A percentile compares a stretch with the other conserved stretches of the same genome.
These are phyloP conservation scores for Lepidium aucheri DNA, from an alignment of 345 rosid genomes.

Conservation along the genomic window DNA sequence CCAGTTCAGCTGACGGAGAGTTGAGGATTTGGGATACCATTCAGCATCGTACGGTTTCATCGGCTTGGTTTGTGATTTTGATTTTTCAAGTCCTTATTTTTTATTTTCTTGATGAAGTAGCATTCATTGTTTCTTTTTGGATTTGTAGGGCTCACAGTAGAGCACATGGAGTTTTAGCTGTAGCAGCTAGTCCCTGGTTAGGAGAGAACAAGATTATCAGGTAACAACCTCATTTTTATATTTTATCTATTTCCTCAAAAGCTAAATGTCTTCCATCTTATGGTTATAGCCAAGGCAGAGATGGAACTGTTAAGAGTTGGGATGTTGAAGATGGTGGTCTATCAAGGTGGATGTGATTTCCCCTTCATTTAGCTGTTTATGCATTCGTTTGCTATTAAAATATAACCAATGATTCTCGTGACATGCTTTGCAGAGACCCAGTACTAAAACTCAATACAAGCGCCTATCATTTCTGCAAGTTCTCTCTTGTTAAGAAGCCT, in stretches of 20 bases:
- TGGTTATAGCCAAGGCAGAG: constrained; percentile 74
- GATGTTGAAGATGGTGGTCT: constrained; percentile 75
- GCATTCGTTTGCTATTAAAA: neutral
- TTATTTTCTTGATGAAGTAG: neutral
- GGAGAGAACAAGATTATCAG: constrained; percentile 72
- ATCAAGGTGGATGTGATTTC: constrained; percentile 40
- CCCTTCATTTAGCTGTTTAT: neutral
- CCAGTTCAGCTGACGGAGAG: constrained; percentile 87
- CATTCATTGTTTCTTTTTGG: neutral
- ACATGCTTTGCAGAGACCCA: constrained; percentile 43
- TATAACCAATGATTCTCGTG: neutral
- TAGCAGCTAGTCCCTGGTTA: constrained; percentile 48
- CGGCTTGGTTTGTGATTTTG: constrained; percentile 47
- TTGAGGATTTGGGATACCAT: constrained; percentile 75
- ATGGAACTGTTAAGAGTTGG: constrained; percentile 94
- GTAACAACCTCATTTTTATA: constrained; percentile 17
- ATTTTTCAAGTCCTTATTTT: neutral
- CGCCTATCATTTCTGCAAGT: constrained; percentile 91
- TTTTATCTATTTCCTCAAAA: neutral
- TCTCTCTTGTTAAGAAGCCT: constrained; percentile 66
- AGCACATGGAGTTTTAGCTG: constrained; percentile 75
- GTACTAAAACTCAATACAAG: constrained; percentile 46
- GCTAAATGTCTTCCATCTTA: neutral
- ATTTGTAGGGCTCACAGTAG: constrained; percentile 70
- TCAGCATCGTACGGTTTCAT: constrained; percentile 63